Conservation (phyloP, 1,139 yeast genomes). For the Taphrina communis region DNA sequence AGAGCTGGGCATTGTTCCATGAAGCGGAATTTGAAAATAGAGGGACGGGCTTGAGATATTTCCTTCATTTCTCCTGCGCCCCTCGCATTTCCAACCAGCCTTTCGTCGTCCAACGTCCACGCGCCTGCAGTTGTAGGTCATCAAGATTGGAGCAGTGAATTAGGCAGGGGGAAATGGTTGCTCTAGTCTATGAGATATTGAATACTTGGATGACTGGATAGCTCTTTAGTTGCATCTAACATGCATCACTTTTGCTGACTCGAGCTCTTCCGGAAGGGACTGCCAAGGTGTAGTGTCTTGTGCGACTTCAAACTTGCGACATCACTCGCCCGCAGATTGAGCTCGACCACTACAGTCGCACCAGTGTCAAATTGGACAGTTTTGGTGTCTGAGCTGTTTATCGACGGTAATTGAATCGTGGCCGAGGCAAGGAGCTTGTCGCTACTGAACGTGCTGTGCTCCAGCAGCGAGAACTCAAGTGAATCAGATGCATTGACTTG, state of each 20-base stretch:
- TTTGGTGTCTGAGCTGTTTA: neutral
- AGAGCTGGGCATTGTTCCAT: too few relatives aligned
- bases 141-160: too few relatives aligned
- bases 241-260: conserved; percentile 2
- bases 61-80: too few relatives aligned
- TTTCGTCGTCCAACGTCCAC: too few relatives aligned
- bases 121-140: too few relatives aligned
- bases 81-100: too few relatives aligned
- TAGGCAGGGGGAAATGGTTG: too few relatives aligned
- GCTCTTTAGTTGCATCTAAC: too few relatives aligned
- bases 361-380: conserved; percentile 17
- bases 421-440: conserved; percentile 68
- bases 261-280: conserved; percentile 13
- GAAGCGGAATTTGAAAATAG: too few relatives aligned
- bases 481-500: conserved; percentile 67
- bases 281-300: neutral
- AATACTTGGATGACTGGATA: too few relatives aligned
- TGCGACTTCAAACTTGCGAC: conserved; percentile 9
- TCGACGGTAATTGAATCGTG: conserved; percentile 47
- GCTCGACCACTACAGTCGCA: neutral
- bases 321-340: neutral
- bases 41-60: too few relatives aligned
- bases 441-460: conserved; percentile 77
- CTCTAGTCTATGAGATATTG: too few relatives aligned
- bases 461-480: conserved; percentile 64